A percentile compares a stretch with the other conserved stretches of the same genome.
These are phyloP conservation scores for Cucumis melo DNA, from an alignment of 306 rosid genomes.

Conservation along the genomic window DNA sequence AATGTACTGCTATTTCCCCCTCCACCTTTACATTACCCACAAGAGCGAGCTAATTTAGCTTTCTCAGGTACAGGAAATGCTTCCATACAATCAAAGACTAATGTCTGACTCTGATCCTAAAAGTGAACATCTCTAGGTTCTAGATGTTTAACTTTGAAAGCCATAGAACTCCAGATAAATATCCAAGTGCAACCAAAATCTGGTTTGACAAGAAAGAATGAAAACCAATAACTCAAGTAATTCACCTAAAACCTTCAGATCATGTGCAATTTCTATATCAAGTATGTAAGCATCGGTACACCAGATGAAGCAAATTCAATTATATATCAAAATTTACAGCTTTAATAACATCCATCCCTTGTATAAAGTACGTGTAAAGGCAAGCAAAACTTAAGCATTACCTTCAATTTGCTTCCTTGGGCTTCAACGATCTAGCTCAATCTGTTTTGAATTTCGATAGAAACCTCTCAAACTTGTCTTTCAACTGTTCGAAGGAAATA, in stretches of 20 bases:
- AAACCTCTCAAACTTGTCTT: not conserved
- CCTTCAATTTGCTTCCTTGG: slow-evolving; percentile 11
- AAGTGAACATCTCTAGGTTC: not conserved
- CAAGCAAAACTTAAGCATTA: slow-evolving; percentile 8
- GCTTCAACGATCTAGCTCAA: slow-evolving; percentile 8
- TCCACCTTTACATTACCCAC: not conserved
- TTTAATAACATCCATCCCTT: slow-evolving; percentile 5
- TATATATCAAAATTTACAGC: slow-evolving; percentile 32
- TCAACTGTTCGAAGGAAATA: slow-evolving; percentile 53
- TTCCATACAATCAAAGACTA: not conserved
- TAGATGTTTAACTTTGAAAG: not conserved
- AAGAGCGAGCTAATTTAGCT: not conserved
- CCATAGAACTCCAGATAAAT: not conserved
- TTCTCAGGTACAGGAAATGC: not conserved
- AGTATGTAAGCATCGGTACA: not conserved
- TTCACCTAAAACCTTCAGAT: not conserved
- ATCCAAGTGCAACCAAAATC: not conserved
- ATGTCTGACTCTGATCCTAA: not conserved
- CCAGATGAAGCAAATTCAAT: slow-evolving; percentile 12
- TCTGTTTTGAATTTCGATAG: not conserved
- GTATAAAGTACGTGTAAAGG: slow-evolving; percentile 1
- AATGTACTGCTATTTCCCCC: not conserved
- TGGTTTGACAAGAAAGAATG: not conserved
- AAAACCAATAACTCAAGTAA: not conserved
- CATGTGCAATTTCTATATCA: not conserved